phyloP scores from a whole-genome alignment of 169 alveolate species.

The Eimeria acervulina region DNA sequence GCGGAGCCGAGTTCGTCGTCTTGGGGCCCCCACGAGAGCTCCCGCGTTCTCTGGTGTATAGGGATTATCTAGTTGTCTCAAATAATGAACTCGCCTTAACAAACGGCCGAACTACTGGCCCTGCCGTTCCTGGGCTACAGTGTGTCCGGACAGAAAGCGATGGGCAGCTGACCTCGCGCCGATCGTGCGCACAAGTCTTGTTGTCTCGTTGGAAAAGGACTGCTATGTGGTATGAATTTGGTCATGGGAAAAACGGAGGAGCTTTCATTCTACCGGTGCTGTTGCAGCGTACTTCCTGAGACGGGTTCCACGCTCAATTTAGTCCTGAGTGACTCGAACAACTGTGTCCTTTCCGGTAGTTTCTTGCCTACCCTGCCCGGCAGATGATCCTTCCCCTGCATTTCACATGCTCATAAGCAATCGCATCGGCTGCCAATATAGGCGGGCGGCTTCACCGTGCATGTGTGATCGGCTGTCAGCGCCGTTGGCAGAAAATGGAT shows the following conservation, averaged over 20 bases:
- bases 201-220: conserved; percentile 12
- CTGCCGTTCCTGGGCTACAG: not conserved
- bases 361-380: not conserved
- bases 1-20: conserved; percentile 40
- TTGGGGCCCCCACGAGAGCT: conserved; percentile 44
- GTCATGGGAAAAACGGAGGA: conserved; percentile 28
- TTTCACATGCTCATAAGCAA: conserved; percentile 29
- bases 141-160: conserved; percentile 35
- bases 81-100: not conserved
- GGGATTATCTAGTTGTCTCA: conserved; percentile 14
- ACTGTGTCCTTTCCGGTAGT: not conserved
- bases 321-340: not conserved
- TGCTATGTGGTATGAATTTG: not conserved
- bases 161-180: conserved; percentile 42
- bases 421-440: conserved; percentile 36
- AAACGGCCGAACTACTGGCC: not conserved
- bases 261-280: not conserved
- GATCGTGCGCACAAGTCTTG: conserved; percentile 9
- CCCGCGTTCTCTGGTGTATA: not conserved
- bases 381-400: conserved; percentile 33
- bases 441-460: conserved; percentile 58
- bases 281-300: not conserved
- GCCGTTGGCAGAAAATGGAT: conserved; percentile 19
- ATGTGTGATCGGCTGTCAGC: not conserved
- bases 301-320: conserved; percentile 30